Percentiles rank a stretch among this genome's conserved stretches.
Conservation (phyloP, 352 stramenopile genomes). For the Phytophthora idaei region DNA sequence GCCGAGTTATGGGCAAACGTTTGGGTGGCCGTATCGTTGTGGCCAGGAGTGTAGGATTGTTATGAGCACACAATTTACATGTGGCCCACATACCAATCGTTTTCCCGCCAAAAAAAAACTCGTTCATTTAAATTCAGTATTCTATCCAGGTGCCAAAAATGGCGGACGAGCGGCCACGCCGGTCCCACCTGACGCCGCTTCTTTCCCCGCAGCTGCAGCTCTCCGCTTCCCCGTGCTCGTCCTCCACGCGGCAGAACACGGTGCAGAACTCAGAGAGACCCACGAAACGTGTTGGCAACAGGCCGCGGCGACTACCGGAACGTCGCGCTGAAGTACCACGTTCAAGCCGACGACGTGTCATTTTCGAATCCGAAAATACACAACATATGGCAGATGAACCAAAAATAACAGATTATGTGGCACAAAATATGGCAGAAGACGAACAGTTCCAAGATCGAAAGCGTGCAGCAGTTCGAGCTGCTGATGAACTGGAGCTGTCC, state of each 20-base stretch:
- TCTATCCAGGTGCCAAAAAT: no score
- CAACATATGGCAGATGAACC: not conserved
- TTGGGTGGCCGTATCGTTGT: no score
- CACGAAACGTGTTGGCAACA: conserved; percentile 8
- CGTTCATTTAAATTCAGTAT: no score
- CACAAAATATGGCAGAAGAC: conserved; percentile 2
- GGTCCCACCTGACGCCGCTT: conserved; percentile 29
- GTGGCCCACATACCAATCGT: no score
- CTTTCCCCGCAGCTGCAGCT: conserved; percentile 26
- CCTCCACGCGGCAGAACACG: conserved; percentile 8
- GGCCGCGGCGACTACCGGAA: not conserved
- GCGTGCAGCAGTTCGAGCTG: conserved; percentile 1
- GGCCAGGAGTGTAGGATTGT: no score
- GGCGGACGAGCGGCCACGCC: not conserved
- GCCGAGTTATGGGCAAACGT: no score
- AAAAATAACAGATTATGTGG: not conserved
- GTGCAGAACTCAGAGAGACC: conserved; percentile 8
- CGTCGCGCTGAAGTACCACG: not conserved
- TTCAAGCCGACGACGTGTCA: conserved; percentile 14
- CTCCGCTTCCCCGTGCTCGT: conserved; percentile 15
- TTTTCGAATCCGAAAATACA: conserved; percentile 24
- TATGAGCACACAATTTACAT: no score
- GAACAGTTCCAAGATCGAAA: conserved; percentile 26
- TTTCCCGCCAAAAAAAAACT: no score
- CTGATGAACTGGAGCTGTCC: conserved; percentile 7